phyloP scores from a whole-genome alignment of 495 filamentous ascomycete species.

The Haplographium delicatum region DNA sequence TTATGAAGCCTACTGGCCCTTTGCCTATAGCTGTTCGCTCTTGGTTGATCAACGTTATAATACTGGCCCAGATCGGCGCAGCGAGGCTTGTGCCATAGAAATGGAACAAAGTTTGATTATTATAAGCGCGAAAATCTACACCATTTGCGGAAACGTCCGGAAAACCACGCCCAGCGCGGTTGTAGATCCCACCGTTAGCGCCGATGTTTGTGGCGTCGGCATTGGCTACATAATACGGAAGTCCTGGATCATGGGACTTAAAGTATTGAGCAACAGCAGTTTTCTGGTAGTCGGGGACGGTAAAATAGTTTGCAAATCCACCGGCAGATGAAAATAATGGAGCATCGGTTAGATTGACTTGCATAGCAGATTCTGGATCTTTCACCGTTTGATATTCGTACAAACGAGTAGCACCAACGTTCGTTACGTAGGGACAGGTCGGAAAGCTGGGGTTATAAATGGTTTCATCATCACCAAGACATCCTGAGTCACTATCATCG shows the following conservation, averaged over 20 bases:
- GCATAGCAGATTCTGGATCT: constrained; percentile 32
- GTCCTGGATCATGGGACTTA: constrained; percentile 17
- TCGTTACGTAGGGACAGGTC: constrained; percentile 42
- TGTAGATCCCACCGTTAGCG: constrained; percentile 24
- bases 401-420: constrained; percentile 40
- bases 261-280: constrained; percentile 23
- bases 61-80: constrained; percentile 33
- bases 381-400: constrained; percentile 27
- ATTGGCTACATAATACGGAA: constrained; percentile 37
- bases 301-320: constrained; percentile 44
- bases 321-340: constrained; percentile 36
- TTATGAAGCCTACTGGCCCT: constrained; percentile 48
- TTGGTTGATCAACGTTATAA: constrained; percentile 46
- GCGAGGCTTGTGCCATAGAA: constrained; percentile 30
- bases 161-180: constrained; percentile 36
- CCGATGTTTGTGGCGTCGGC: constrained; percentile 18
- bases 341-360: constrained; percentile 15
- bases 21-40: constrained; percentile 43
- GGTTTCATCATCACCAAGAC: constrained; percentile 18
- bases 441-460: constrained; percentile 38
- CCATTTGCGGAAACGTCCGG: constrained; percentile 35
- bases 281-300: constrained; percentile 35
- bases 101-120: constrained; percentile 30
- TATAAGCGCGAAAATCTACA: constrained; percentile 24
- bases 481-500: constrained; percentile 27